phyloP scores from a whole-genome alignment of 345 rosid species.

The Pseudoturritis turrita region DNA sequence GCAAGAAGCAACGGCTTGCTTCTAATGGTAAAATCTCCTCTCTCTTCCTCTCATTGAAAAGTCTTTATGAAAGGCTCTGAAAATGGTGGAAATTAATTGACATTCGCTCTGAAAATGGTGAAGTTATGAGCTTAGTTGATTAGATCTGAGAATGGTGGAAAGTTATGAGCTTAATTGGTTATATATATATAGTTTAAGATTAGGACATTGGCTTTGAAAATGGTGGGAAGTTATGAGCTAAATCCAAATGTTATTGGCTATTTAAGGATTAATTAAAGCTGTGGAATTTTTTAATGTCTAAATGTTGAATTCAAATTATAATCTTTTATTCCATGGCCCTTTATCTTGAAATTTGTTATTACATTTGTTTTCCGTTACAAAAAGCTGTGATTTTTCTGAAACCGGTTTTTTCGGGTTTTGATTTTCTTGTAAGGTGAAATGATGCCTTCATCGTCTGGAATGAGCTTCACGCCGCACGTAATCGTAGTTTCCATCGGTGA shows the following conservation, averaged over 20 bases:
- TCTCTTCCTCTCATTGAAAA: not conserved
- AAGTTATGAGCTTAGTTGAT: not conserved
- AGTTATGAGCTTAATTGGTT: not conserved
- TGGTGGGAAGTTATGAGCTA: conserved; percentile 11
- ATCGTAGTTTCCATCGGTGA: conserved; percentile 72
- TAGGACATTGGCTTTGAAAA: not conserved
- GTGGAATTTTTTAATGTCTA: conserved; percentile 15
- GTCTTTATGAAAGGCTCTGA: not conserved
- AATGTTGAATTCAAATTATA: not conserved
- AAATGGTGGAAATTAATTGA: not conserved
- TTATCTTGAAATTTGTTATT: not conserved
- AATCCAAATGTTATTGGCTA: not conserved
- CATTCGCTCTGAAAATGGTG: not conserved
- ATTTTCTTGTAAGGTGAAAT: conserved; percentile 16
- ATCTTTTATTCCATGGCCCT: not conserved
- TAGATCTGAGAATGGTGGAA: not conserved
- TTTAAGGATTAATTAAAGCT: conserved; percentile 1
- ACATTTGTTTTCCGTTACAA: not conserved
- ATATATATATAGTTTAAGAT: not conserved
- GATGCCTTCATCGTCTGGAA: conserved; percentile 55
- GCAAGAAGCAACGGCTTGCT: conserved; percentile 70
- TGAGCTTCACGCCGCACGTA: conserved; percentile 82
- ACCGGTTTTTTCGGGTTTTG: not conserved
- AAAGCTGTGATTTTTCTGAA: not conserved
- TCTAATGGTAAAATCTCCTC: conserved; percentile 46